phyloP scores from a whole-genome alignment of 2,329 filamentous ascomycete species.

The Hysterium pulicare region DNA sequence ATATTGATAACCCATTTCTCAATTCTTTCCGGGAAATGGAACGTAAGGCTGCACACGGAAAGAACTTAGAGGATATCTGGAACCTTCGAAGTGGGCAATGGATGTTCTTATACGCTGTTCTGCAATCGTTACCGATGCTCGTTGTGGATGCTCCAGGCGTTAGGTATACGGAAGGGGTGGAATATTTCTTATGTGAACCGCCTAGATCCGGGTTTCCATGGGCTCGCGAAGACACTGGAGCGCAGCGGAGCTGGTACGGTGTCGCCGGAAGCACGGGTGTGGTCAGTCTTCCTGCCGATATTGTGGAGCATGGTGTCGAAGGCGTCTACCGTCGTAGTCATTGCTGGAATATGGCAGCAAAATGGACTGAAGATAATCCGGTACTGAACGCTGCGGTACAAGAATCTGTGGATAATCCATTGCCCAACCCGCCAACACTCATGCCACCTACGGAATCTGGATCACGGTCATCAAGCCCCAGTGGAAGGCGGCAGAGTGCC shows the following conservation, averaged over 20 bases:
- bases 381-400: conserved; percentile 33
- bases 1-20: conserved; percentile 60
- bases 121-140: conserved; percentile 74
- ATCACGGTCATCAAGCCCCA: conserved; percentile 25
- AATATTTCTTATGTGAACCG: conserved; percentile 78
- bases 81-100: conserved; percentile 74
- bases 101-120: conserved; percentile 75
- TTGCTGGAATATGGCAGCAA: conserved; percentile 63
- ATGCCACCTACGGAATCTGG: conserved; percentile 17
- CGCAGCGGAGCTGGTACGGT: conserved; percentile 68
- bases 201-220: conserved; percentile 71
- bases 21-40: conserved; percentile 70
- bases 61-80: conserved; percentile 62
- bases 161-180: conserved; percentile 66
- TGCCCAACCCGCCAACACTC: conserved; percentile 29
- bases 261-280: conserved; percentile 64
- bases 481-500: conserved; percentile 41
- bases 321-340: conserved; percentile 66
- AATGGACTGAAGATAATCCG: conserved; percentile 51
- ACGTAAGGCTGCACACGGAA: conserved; percentile 62
- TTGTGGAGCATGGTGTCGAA: conserved; percentile 65
- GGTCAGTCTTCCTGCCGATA: conserved; percentile 60
- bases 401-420: conserved; percentile 28
- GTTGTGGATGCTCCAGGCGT: conserved; percentile 72
- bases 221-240: conserved; percentile 58